Base-by-base conservation (phyloP, 140 eudicot genomes). In the Oenanthe javanica region DNA sequence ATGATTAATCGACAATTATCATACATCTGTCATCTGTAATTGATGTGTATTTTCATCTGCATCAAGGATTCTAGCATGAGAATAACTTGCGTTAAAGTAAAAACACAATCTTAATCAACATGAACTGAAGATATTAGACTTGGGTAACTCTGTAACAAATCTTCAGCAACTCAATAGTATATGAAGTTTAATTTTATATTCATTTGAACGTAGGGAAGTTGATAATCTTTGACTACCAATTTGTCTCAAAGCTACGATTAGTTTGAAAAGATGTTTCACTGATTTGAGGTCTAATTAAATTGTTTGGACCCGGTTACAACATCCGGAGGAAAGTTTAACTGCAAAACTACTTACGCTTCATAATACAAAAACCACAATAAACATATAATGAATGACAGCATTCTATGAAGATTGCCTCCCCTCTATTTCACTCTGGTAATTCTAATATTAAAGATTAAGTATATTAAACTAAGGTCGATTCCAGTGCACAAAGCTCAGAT, bases 171-270 rank as follows among this genome's bases (percentile, higher is more conserved):
- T 55, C 7, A 55, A 5, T 55, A 18, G 8, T 55, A 55, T 13
- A 55, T 55, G 64, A 55, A 55, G 64, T 55, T 55, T 19, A 18
- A 6, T 55, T 55, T 55, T 16, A 54, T 54, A 16, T 18, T 54
- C 25, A 55, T 55, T 1, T 4, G 25, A 18, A 18, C 61, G 15
- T 16, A 55, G 25, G 64, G 25, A 6, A 55, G 9, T 55, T 55
- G 64, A 21, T 57, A 3, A 46, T 63, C 23, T 78, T 78, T 57
- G 81, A 78, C 73, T 55, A 43, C 6, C 57, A 78, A 49, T 78
- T 59, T 78, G 73, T 78, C 73, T 54, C n/a, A 38, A 78, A 16
- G 81, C 54, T 45, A 77, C 42, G 43, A 59, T 43, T 78, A 42
- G 25, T 15, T 76, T 50, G 6, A 48, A 10, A n/a, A 75, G 27